These are phyloP conservation scores for Boletus fagicola DNA, from an alignment of 768 basidiomycete species.

Conservation along the genomic window DNA sequence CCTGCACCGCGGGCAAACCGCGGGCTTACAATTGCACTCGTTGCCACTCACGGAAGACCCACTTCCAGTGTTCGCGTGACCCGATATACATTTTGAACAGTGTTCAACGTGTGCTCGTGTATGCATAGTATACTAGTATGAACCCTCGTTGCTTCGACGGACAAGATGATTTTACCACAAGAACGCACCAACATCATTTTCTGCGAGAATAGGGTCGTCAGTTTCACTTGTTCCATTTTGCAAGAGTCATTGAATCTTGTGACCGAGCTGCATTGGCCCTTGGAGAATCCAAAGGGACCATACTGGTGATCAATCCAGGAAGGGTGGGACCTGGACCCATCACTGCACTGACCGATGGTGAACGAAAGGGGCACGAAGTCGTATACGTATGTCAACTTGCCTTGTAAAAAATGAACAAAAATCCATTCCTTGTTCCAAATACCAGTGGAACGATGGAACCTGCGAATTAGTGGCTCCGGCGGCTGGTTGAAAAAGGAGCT, in stretches of 20 bases:
- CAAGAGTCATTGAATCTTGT: background rate
- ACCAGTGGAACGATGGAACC: background rate
- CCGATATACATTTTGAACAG: background rate
- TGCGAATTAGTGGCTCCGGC: background rate
- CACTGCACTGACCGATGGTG: background rate
- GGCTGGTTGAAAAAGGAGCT: slow-evolving; percentile 10
- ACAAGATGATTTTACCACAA: background rate
- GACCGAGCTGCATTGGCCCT: background rate
- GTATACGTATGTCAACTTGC: background rate
- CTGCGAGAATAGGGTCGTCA: background rate
- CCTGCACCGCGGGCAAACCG: no score
- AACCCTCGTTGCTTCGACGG: background rate
- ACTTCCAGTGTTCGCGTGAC: background rate
- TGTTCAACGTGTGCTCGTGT: background rate
- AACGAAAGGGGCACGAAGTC: background rate
- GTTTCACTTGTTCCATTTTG: background rate
- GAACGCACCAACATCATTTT: background rate
- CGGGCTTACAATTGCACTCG: no score
- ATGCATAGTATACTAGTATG: no score
- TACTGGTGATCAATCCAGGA: slow-evolving; percentile 4
- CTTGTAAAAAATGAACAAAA: background rate
- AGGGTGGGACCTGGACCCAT: no score
- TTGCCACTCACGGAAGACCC: no score
- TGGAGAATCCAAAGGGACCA: slow-evolving; percentile 2
- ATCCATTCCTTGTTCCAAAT: background rate